Evolutionary conservation across 257 asterid genomes (phyloP), one percentile per base, ranked within the genome.

Genomic region (Eucommia ulmoides): DNA sequence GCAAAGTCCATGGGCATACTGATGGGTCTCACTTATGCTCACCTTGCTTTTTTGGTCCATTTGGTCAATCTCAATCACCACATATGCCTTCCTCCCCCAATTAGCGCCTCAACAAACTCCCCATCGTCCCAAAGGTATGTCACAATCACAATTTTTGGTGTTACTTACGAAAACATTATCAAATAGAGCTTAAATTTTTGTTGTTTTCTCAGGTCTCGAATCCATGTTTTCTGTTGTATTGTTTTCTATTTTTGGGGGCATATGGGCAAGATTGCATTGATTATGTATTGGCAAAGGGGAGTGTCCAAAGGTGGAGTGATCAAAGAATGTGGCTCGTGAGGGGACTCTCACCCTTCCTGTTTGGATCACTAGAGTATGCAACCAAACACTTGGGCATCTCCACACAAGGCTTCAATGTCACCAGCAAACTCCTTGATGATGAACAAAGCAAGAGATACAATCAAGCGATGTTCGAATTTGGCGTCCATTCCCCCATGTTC

Each of bases 241-340:
- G 20, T 0, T 84, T 84, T 38, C 54, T 84, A 7, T 77, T 72
- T 22, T 19, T 84, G 0, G 94, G 95, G 24, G 80, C 94, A 9
- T 79, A 72, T 16, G 78, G 70, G 11, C 97, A 81, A 72, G 93
- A 88, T 49, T 82, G 54, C 6, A 2, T 68, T 2, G 80, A 81
- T 49, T 84, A 73, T 79, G 50, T 79, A 22, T 62, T 66, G 8
- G 59, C 69, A 14, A 4, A 67, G 29, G 80, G 88, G 23, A 73
- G 84, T 22, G 47, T 50, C 2, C 52, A n/a, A 49, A 63, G 78
- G 55, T 88, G 95, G 95, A 82, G 51, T 55, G 89, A 84, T 33
- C 95, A 88, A 62, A 80, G 97, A 58, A 79, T 84, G 75, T 84
- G 94, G 93, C 64, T 77, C 8, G 58, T 82, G 4, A 73, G 77